Conservation (phyloP, 2,329 filamentous ascomycete species). For the Paraconiothyrium brasiliense region DNA sequence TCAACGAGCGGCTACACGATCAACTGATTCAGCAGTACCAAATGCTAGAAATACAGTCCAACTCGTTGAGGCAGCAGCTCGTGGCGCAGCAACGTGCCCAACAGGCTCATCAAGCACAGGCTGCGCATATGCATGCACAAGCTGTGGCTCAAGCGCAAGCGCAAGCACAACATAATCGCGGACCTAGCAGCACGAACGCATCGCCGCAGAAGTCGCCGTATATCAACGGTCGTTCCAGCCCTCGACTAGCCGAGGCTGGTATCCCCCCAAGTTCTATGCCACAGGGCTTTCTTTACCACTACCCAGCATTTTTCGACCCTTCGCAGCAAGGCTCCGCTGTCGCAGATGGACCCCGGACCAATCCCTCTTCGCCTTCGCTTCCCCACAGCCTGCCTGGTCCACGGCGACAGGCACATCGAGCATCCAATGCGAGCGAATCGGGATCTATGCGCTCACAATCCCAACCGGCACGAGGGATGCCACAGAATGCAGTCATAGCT, state of each 20-base stretch:
- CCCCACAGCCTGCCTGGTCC: slow-evolving; percentile 55
- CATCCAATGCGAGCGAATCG: slow-evolving; percentile 55
- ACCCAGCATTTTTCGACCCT: slow-evolving; percentile 55
- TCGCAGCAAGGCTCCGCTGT: slow-evolving; percentile 50
- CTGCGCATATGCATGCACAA: slow-evolving; percentile 48
- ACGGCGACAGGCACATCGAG: slow-evolving; percentile 54
- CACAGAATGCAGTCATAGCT: slow-evolving; percentile 50
- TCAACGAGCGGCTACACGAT: slow-evolving; percentile 57
- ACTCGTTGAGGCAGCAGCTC: slow-evolving; percentile 47
- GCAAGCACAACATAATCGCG: slow-evolving; percentile 40
- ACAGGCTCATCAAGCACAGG: slow-evolving; percentile 50
- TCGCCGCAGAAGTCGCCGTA: slow-evolving; percentile 54
- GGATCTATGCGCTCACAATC: slow-evolving; percentile 59
- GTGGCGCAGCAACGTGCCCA: slow-evolving; percentile 49
- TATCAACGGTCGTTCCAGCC: slow-evolving; percentile 44
- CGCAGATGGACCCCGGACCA: slow-evolving; percentile 57
- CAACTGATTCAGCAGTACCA: slow-evolving; percentile 61
- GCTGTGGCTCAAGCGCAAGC: slow-evolving; percentile 49
- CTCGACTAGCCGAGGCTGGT: slow-evolving; percentile 40
- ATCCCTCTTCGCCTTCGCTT: slow-evolving; percentile 60
- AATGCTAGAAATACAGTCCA: slow-evolving; percentile 55
- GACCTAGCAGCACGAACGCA: slow-evolving; percentile 46
- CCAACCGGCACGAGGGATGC: slow-evolving; percentile 57
- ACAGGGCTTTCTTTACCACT: slow-evolving; percentile 57
- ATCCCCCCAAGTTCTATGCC: slow-evolving; percentile 44